A percentile compares a stretch with the other conserved stretches of the same genome.
phyloP scores from a whole-genome alignment of 2,329 filamentous ascomycete genomes.

The Penicillium sp. region DNA sequence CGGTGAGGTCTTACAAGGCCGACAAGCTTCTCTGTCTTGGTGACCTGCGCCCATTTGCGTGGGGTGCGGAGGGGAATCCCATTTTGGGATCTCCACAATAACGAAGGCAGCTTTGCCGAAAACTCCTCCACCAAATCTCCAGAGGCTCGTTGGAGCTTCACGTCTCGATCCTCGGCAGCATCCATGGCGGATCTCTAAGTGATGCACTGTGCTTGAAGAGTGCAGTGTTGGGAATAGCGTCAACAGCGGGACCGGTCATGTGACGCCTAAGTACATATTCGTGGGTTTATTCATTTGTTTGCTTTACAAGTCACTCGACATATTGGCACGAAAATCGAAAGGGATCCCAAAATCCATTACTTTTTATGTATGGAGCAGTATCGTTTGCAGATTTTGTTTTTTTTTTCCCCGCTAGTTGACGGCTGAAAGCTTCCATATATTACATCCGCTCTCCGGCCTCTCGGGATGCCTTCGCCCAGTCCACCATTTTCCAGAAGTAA shows the following conservation, averaged over 20 bases:
- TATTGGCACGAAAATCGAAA: not conserved
- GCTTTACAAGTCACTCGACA: not conserved
- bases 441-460: slow-evolving; percentile 7
- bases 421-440: not conserved
- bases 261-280: slow-evolving; percentile 11
- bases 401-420: not conserved
- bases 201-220: slow-evolving; percentile 8
- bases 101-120: slow-evolving; percentile 41
- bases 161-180: slow-evolving; percentile 44
- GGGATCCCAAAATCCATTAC: not conserved
- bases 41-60: slow-evolving; percentile 40
- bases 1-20: slow-evolving; percentile 36
- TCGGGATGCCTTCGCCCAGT: slow-evolving; percentile 11
- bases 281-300: not conserved
- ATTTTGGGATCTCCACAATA: slow-evolving; percentile 40
- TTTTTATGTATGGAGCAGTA: not conserved
- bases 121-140: slow-evolving; percentile 46
- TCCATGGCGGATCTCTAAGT: slow-evolving; percentile 38
- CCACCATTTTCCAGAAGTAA: slow-evolving; percentile 44
- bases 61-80: slow-evolving; percentile 28
- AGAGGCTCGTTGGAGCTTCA: slow-evolving; percentile 49
- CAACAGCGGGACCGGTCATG: slow-evolving; percentile 26
- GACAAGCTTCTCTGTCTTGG: slow-evolving; percentile 42
- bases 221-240: slow-evolving; percentile 20
- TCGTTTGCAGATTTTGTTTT: not conserved